Base-by-base conservation (phyloP, 768 basidiomycete genomes). In the Naganishia randhawae region DNA sequence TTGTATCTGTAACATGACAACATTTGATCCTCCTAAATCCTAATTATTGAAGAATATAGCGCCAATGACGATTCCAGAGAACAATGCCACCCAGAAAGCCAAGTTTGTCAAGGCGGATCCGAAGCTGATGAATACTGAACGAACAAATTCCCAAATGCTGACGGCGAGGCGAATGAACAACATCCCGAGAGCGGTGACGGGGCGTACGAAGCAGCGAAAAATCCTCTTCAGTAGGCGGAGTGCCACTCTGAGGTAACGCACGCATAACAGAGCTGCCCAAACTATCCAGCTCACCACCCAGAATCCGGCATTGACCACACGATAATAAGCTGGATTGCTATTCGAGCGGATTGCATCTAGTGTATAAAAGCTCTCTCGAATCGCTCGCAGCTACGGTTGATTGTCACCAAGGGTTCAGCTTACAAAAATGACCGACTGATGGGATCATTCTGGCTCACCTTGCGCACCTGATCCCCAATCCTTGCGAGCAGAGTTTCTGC, bases 391-490 rank as follows among this genome's bases (percentile, higher is more conserved):
- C 57, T 61, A 39, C 2, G 5, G 4, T 11, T 29, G 51, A 8
- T 8, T n/a, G 10, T 25, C 19, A 22, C 14, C 35, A 41, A 25
- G 16, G 19, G 29, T 37, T 25, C n/a, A 25, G n/a, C 39, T 33
- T 22, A 19, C n/a, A 5, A 22, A 3, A 32, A 2, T 31, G 8
- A 10, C 8, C 8, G 50, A 22, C 5, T 55, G 29, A 14, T 8
- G 39, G 25, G 33, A 42, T 25, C 19, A 19, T 33, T 22, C 10
- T 14, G 17, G n/a, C 54, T 61, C 17, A 61, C 57, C 57, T 61
- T 61, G 25, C 57, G 37, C 19, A 61, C 57, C 22, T 41, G 57
- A 61, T 61, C 57, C 16, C 57, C 57, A 39, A 61, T 61, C 37
- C 41, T 37, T 25, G 57, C 39, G n/a, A 61, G 57, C 27, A 61